Evolutionary conservation across 192 early-diverging fungal species (phyloP).

Genomic region (Borealophlyctis nickersoniae): DNA sequence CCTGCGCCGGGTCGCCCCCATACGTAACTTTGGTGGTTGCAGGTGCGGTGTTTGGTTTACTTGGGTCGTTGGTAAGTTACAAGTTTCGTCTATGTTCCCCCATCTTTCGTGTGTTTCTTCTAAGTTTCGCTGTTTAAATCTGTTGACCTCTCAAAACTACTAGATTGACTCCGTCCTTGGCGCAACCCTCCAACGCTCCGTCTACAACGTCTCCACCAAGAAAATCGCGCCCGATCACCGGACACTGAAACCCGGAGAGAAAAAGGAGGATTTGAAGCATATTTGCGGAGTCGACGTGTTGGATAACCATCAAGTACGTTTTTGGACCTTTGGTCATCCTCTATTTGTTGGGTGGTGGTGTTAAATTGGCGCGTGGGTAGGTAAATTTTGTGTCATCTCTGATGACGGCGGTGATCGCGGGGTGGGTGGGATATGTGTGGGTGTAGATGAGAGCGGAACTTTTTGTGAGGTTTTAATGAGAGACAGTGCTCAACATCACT

Average conservation of each 20-base stretch:
- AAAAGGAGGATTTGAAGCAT: slow-evolving; percentile 39
- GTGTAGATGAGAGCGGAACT: too few species aligned
- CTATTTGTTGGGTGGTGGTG: background rate
- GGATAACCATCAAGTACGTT: slow-evolving; percentile 76
- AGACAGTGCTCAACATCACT: too few species aligned
- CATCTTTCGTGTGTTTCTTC: background rate
- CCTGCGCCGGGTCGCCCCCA: slow-evolving; percentile 31
- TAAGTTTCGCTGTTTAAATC: background rate
- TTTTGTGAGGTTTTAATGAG: too few species aligned
- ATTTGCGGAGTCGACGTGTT: slow-evolving; percentile 69
- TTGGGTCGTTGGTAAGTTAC: slow-evolving; percentile 68
- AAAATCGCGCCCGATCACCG: slow-evolving; percentile 47
- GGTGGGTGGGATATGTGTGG: slow-evolving; percentile 32
- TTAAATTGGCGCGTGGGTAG: slow-evolving; percentile 22
- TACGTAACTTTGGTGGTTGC: slow-evolving; percentile 46
- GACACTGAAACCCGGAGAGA: slow-evolving; percentile 37
- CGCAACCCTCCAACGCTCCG: slow-evolving; percentile 71
- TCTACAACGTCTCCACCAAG: slow-evolving; percentile 66
- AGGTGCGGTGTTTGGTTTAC: slow-evolving; percentile 63
- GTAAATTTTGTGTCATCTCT: slow-evolving; percentile 71
- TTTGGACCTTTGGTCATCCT: background rate
- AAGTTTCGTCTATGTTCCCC: background rate
- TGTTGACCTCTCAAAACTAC: background rate
- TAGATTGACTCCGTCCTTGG: slow-evolving; percentile 84
- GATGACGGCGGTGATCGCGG: slow-evolving; percentile 45